Base-by-base conservation (phyloP, 257 asterid species). In the Thymus quinquecostatus region DNA sequence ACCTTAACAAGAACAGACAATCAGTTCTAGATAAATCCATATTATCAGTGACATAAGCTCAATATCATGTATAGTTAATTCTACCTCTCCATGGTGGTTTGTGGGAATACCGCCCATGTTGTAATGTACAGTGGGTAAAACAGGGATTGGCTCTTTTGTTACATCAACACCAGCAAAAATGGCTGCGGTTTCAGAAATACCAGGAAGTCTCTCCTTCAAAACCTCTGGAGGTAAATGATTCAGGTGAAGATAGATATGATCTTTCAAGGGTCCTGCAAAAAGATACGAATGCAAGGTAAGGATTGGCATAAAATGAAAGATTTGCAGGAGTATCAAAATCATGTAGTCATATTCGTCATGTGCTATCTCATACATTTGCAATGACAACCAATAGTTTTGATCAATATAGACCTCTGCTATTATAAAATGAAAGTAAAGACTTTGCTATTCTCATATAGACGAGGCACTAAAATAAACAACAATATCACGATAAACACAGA, bases 71-170 rank as follows among this genome's bases (percentile, higher is more conserved):
- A 21, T 21, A 43, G 70, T 36, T 54, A 60, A 60, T 45, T 77
- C 21, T 82, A 94, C 99, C 99, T 94, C 96, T 70, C 99, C 99
- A 65, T 88, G 88, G 86, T 94, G 72, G 78, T 94, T 94, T 29
- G 97, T 91, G 53, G 99, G 99, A 77, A 94, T 86, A 75, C 99
- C 99, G 62, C 99, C 99, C 99, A 94, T 94, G 82, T 94, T 94
- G 69, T 94, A 94, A 68, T 94, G 99, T 69, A 94, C 99, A 34
- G 98, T 94, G 34, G 99, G 99, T 72, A 91, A 82, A 72, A 94
- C 99, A 66, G 99, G 99, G 76, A 94, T 91, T 65, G 99, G 98
- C 80, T 94, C 97, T 82, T 89, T 88, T 30, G 99, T 94, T 53
- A 94, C 97, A 84, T 94, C 98, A 70, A 94, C 99, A 72, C 99